Percentiles rank a stretch among this genome's conserved stretches.
Conservation (phyloP, 192 early-diverging fungal species). For the Jimgerdemannia lactiflua region DNA sequence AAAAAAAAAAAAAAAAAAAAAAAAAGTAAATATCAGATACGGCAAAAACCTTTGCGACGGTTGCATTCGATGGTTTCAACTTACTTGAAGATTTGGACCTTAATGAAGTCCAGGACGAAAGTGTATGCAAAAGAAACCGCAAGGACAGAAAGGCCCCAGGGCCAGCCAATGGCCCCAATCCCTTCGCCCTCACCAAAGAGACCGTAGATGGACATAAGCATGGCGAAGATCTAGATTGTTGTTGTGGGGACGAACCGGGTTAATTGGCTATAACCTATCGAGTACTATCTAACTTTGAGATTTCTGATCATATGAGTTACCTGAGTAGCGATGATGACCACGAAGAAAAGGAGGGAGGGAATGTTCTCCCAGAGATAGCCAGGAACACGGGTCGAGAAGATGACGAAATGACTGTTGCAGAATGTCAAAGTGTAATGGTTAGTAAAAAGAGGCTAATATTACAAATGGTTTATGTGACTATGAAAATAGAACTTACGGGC, state of each 20-base stretch:
- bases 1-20: neutral
- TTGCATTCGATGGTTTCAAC: neutral
- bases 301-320: neutral
- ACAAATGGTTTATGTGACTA: neutral
- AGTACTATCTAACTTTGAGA: no score
- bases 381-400: constrained; percentile 87
- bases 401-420: constrained; percentile 75
- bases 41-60: no score
- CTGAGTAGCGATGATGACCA: constrained; percentile 85
- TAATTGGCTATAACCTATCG: no score
- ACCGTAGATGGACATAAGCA: constrained; percentile 74
- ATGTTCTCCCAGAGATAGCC: constrained; percentile 87
- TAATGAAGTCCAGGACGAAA: constrained; percentile 86
- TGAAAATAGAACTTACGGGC: constrained; percentile 32
- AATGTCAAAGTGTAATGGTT: neutral
- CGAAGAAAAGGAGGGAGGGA: constrained; percentile 76
- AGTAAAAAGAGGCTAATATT: neutral
- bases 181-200: constrained; percentile 57
- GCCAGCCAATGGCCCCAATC: constrained; percentile 63
- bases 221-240: constrained; percentile 60
- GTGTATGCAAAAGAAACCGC: constrained; percentile 79
- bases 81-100: constrained; percentile 76
- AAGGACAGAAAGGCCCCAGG: constrained; percentile 71
- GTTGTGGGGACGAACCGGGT: neutral
- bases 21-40: no score